Conservation (phyloP, 805 yeast species). For the Metschnikowia colocasiae region DNA sequence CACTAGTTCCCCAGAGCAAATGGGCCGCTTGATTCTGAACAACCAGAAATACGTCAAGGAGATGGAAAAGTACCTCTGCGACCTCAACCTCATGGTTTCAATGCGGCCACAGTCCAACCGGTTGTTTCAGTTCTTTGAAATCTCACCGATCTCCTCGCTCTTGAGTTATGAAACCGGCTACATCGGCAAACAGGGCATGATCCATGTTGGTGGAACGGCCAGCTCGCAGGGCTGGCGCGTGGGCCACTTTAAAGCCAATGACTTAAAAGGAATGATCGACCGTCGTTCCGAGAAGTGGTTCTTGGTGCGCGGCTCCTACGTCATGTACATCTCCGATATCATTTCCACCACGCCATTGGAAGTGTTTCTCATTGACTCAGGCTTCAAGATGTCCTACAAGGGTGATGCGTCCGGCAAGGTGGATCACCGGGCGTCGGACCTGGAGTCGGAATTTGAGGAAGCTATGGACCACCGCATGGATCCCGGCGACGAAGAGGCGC, state of each 20-base stretch:
- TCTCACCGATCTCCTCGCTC: slow-evolving; percentile 82
- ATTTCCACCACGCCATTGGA: slow-evolving; percentile 86
- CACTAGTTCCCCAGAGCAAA: slow-evolving; percentile 31
- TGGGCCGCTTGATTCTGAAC: slow-evolving; percentile 22
- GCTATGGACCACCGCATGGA: slow-evolving; percentile 25
- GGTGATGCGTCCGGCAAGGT: slow-evolving; percentile 29
- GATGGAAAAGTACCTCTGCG: slow-evolving; percentile 65
- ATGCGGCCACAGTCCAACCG: slow-evolving; percentile 79
- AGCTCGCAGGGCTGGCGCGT: slow-evolving; percentile 94
- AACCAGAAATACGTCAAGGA: slow-evolving; percentile 41
- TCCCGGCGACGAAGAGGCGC: slow-evolving; percentile 19
- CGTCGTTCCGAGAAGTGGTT: slow-evolving; percentile 94
- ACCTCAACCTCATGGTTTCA: slow-evolving; percentile 54
- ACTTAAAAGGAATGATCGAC: slow-evolving; percentile 79
- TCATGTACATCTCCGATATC: slow-evolving; percentile 81
- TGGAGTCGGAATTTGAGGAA: slow-evolving; percentile 46
- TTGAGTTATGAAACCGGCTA: slow-evolving; percentile 77
- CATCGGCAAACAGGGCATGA: slow-evolving; percentile 85
- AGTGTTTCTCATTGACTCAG: slow-evolving; percentile 81
- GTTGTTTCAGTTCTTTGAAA: slow-evolving; percentile 80
- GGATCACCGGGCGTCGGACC: slow-evolving; percentile 26
- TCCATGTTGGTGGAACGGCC: slow-evolving; percentile 78
- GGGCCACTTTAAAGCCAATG: slow-evolving; percentile 77
- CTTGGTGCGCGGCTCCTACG: slow-evolving; percentile 75
- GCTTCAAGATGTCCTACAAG: slow-evolving; percentile 56